Evolutionary conservation across 2,329 filamentous ascomycete genomes (phyloP).

Genomic region (Laburnicola sp.): DNA sequence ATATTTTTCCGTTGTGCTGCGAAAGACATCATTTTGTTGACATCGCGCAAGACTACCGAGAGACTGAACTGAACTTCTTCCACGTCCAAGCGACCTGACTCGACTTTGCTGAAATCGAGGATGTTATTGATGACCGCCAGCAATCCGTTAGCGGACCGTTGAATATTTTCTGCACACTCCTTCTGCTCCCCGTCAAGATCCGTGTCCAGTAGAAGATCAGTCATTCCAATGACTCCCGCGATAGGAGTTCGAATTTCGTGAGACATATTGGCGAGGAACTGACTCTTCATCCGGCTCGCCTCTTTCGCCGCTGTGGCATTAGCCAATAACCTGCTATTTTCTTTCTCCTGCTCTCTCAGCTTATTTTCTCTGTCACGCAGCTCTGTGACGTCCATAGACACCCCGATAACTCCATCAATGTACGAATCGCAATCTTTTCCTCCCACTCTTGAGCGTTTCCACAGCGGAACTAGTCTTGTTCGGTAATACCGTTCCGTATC

Average conservation of each 20-base stretch:
- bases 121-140: constrained; percentile 91
- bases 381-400: constrained; percentile 80
- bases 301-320: constrained; percentile 80
- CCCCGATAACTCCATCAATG: constrained; percentile 73
- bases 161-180: constrained; percentile 76
- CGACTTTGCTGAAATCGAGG: constrained; percentile 84
- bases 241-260: constrained; percentile 79
- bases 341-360: constrained; percentile 65
- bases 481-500: constrained; percentile 68
- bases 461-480: constrained; percentile 70
- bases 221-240: constrained; percentile 79
- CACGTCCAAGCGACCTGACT: constrained; percentile 74
- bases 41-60: constrained; percentile 73
- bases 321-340: constrained; percentile 70
- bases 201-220: constrained; percentile 71
- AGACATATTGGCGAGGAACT: constrained; percentile 81
- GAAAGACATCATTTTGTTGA: constrained; percentile 85
- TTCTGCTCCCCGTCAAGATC: constrained; percentile 69
- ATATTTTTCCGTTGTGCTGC: constrained; percentile 80
- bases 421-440: constrained; percentile 56
- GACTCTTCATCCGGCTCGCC: constrained; percentile 76
- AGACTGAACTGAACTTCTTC: constrained; percentile 81
- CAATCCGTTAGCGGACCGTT: constrained; percentile 76
- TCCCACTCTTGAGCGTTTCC: constrained; percentile 58
- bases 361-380: constrained; percentile 66